A percentile compares a stretch with the other conserved stretches of the same genome.
phyloP scores from a whole-genome alignment of 2,329 filamentous ascomycete genomes.

The Rutstroemia sp. region DNA sequence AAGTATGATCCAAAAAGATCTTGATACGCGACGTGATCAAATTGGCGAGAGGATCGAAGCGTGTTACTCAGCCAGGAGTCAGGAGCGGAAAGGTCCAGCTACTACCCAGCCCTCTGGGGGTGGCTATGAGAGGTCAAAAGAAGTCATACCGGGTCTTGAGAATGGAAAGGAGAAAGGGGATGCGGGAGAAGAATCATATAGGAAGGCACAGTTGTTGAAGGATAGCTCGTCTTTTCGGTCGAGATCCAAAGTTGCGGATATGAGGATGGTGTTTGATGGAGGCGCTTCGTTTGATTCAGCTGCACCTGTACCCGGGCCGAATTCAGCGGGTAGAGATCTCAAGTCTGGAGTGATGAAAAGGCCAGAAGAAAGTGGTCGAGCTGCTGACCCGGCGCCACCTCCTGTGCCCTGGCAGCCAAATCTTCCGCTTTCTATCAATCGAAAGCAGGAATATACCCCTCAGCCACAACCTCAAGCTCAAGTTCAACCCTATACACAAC shows the following conservation, averaged over 20 bases:
- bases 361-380: background rate
- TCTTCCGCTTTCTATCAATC: too few relatives aligned
- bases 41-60: constrained; percentile 22
- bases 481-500: too few relatives aligned
- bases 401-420: too few relatives aligned
- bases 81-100: constrained; percentile 8
- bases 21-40: background rate
- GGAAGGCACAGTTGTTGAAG: background rate
- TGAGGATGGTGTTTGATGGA: constrained; percentile 21
- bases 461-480: too few relatives aligned
- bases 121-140: background rate
- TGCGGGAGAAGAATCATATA: background rate
- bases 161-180: background rate
- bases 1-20: background rate
- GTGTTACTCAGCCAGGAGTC: constrained; percentile 18
- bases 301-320: background rate
- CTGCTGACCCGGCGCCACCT: background rate
- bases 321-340: too few relatives aligned
- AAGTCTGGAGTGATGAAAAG: background rate
- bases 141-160: background rate
- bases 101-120: background rate
- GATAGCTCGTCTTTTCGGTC: constrained; percentile 2
- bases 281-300: constrained; percentile 1
- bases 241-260: constrained; percentile 18
- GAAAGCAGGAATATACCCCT: too few relatives aligned